phyloP scores from a whole-genome alignment of 257 asterid genomes.

The Leonotis leonurus region DNA sequence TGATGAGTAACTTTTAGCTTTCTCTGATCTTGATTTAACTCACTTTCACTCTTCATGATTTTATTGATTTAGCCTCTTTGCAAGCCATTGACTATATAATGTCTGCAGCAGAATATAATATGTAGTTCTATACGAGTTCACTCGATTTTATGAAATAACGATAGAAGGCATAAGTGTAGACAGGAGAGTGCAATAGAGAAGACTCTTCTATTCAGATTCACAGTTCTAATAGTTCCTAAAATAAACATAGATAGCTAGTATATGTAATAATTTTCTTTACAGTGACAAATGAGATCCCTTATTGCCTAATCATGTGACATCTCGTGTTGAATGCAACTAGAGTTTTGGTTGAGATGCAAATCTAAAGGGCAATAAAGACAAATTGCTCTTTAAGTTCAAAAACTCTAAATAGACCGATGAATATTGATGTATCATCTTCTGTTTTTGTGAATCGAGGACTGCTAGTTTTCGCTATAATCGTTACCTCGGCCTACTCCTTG shows the following conservation, averaged over 20 bases:
- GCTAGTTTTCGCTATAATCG: too few relatives aligned
- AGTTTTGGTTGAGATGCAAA: background rate
- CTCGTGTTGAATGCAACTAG: background rate
- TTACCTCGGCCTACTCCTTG: too few relatives aligned
- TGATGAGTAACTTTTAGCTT: background rate
- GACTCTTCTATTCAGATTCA: background rate
- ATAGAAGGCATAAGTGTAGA: background rate
- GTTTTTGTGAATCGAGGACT: too few relatives aligned
- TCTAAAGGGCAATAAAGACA: background rate
- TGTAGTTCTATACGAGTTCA: background rate
- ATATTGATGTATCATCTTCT: too few relatives aligned
- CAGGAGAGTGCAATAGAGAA: background rate
- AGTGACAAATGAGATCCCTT: background rate
- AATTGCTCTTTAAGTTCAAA: background rate
- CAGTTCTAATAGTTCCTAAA: background rate
- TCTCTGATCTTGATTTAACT: background rate
- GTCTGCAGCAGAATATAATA: background rate
- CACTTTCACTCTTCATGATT: background rate
- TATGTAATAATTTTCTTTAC: background rate
- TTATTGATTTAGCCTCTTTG: background rate
- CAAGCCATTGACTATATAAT: background rate
- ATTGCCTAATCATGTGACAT: background rate
- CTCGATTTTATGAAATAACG: background rate
- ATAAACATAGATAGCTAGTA: background rate
- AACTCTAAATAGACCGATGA: too few relatives aligned